phyloP scores from a whole-genome alignment of 2,329 filamentous ascomycete species.

The Coniochaeta ligniaria region DNA sequence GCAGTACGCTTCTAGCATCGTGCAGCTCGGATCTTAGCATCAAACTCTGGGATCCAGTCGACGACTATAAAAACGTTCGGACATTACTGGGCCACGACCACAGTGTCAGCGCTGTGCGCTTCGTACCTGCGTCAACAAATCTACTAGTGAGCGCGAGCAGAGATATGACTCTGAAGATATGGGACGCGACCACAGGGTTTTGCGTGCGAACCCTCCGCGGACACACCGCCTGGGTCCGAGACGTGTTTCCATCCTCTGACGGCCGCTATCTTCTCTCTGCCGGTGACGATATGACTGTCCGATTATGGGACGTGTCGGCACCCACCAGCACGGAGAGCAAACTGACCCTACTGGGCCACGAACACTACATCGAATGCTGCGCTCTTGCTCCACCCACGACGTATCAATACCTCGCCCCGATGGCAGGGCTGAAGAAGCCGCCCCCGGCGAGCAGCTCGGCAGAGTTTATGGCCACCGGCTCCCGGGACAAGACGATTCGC shows the following conservation, averaged over 20 bases:
- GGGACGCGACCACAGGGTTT: slow-evolving; percentile 90
- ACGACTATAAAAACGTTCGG: slow-evolving; percentile 92
- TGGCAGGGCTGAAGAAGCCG: slow-evolving; percentile 79
- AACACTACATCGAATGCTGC: slow-evolving; percentile 80
- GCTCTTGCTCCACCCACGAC: slow-evolving; percentile 73
- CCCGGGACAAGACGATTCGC: slow-evolving; percentile 83
- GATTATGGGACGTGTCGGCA: slow-evolving; percentile 78
- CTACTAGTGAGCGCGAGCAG: slow-evolving; percentile 79
- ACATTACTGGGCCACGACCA: slow-evolving; percentile 90
- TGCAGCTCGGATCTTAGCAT: slow-evolving; percentile 88
- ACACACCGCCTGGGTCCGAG: slow-evolving; percentile 86
- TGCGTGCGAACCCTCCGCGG: slow-evolving; percentile 85
- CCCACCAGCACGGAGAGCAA: slow-evolving; percentile 56
- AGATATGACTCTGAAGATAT: slow-evolving; percentile 79
- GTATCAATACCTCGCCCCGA: slow-evolving; percentile 67
- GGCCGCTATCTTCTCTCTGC: slow-evolving; percentile 77
- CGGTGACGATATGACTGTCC: slow-evolving; percentile 73
- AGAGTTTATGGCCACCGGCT: slow-evolving; percentile 85
- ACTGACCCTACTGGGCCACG: slow-evolving; percentile 75
- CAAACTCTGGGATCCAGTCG: slow-evolving; percentile 87
- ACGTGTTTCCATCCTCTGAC: slow-evolving; percentile 75
- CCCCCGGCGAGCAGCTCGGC: slow-evolving; percentile 67
- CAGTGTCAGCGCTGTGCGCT: slow-evolving; percentile 80
- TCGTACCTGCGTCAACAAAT: slow-evolving; percentile 80
- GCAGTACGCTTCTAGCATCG: slow-evolving; percentile 69